phyloP scores from a whole-genome alignment of 148 eudicot genomes.

The Camellia lanceoleosa region DNA sequence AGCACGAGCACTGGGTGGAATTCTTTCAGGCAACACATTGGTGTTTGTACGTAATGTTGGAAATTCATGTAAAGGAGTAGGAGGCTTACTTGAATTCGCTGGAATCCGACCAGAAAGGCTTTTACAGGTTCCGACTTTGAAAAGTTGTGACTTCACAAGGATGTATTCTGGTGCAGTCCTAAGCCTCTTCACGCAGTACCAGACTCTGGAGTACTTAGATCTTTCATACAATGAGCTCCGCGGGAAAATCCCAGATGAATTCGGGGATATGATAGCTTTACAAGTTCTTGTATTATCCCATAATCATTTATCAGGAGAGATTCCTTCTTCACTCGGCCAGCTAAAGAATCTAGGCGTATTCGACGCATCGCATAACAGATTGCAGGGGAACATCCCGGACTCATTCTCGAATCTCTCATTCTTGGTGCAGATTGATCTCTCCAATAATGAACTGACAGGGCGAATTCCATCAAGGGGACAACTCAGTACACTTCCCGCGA shows the following conservation, averaged over 20 bases:
- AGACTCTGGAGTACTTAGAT: conserved; percentile 92
- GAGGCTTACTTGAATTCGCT: conserved; percentile 85
- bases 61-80: conserved; percentile 88
- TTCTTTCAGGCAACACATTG: conserved; percentile 77
- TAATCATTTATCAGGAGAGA: conserved; percentile 81
- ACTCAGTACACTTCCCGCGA: conserved; percentile 90
- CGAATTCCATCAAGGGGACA: conserved; percentile 84
- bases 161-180: conserved; percentile 85
- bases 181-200: conserved; percentile 79
- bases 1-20: conserved; percentile 64
- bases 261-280: conserved; percentile 90
- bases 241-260: conserved; percentile 81
- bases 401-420: conserved; percentile 85
- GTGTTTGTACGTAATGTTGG: conserved; percentile 94
- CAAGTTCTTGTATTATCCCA: conserved; percentile 87
- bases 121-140: conserved; percentile 65
- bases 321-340: conserved; percentile 77
- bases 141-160: conserved; percentile 80
- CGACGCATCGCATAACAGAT: conserved; percentile 82
- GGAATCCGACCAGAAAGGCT: conserved; percentile 90
- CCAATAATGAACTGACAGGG: conserved; percentile 81
- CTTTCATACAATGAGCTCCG: conserved; percentile 82
- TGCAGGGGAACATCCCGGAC: conserved; percentile 87
- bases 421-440: conserved; percentile 93
- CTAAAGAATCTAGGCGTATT: conserved; percentile 88